Percentiles rank a stretch among this genome's conserved stretches.
Conservation (phyloP, 257 asterid genomes). For the Coffea canephora region DNA sequence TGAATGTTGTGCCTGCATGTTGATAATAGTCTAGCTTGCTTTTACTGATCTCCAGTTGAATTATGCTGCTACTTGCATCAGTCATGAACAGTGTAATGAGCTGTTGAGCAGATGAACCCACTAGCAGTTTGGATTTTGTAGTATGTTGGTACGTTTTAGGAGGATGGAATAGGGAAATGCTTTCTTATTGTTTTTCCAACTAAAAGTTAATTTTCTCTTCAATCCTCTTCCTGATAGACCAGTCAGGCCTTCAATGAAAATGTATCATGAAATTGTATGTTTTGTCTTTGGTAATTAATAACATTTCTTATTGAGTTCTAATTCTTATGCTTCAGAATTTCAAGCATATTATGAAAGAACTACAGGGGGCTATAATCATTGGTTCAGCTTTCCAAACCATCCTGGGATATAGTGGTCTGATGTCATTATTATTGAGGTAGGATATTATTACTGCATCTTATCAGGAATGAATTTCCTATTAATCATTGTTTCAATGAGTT, state of each 20-base stretch:
- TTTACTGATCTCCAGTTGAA: background rate
- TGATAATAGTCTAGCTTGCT: background rate
- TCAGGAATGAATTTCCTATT: background rate
- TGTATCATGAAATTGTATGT: background rate
- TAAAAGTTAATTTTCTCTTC: background rate
- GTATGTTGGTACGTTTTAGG: background rate
- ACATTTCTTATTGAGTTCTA: slow-evolving; percentile 2
- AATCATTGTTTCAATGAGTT: background rate
- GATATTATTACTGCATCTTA: slow-evolving; percentile 10
- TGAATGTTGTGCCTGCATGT: background rate
- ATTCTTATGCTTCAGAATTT: slow-evolving; percentile 61
- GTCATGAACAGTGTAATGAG: background rate
- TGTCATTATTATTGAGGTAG: slow-evolving; percentile 74
- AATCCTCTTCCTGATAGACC: background rate
- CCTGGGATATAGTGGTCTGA: slow-evolving; percentile 91
- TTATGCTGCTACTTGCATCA: background rate
- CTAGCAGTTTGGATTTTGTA: background rate
- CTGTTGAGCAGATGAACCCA: background rate
- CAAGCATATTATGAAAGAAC: slow-evolving; percentile 93
- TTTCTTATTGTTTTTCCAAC: background rate
- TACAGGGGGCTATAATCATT: slow-evolving; percentile 92
- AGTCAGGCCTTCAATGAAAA: background rate
- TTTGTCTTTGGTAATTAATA: background rate
- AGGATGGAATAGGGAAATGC: background rate
- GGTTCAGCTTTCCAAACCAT: slow-evolving; percentile 93